phyloP scores from a whole-genome alignment of 441 rosid genomes.

The Euphorbia celastroides region DNA sequence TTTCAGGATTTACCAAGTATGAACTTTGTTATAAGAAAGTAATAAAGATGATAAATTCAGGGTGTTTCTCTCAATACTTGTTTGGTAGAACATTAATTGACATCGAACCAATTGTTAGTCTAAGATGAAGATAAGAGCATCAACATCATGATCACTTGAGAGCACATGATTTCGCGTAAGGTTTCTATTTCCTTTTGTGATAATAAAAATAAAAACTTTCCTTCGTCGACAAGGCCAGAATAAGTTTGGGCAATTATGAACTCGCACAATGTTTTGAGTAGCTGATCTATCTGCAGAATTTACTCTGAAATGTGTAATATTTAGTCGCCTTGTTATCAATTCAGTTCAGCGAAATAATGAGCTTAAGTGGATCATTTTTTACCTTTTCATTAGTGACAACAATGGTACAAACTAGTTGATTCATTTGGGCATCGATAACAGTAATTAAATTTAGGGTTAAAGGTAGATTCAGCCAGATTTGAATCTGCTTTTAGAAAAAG shows the following conservation, averaged over 20 bases:
- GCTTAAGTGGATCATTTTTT: neutral
- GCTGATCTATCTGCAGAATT: neutral
- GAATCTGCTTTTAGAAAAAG: neutral
- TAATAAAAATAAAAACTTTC: neutral
- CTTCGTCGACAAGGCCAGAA: neutral
- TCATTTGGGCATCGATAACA: no score
- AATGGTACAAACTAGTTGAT: no score
- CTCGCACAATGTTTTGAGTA: neutral
- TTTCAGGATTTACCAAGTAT: neutral
- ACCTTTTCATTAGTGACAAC: neutral
- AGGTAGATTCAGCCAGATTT: neutral
- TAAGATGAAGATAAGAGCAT: neutral
- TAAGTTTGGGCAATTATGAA: neutral
- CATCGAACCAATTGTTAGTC: neutral
- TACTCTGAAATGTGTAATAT: neutral
- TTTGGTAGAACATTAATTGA: neutral
- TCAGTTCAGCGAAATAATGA: neutral
- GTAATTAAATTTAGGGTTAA: neutral
- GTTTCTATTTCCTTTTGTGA: neutral
- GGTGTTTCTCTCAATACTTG: neutral
- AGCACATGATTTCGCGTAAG: neutral
- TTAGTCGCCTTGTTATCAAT: neutral
- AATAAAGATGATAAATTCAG: neutral
- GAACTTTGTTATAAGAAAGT: no score
- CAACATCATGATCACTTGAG: neutral